phyloP scores from a whole-genome alignment of 345 rosid species.

The Eucalyptus guilfoylei region DNA sequence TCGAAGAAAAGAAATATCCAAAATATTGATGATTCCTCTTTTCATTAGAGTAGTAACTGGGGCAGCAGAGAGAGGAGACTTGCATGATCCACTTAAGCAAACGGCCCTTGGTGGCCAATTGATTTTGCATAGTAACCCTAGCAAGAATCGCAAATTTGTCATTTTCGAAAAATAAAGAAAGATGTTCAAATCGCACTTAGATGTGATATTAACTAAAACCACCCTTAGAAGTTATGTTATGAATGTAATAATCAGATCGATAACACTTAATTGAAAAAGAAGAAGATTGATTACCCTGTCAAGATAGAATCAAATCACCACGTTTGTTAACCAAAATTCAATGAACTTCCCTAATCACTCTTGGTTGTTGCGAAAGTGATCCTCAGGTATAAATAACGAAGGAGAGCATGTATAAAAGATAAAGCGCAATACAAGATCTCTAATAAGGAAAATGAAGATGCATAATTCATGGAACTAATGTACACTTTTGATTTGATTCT shows the following conservation, averaged over 20 bases:
- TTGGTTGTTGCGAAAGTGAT: neutral
- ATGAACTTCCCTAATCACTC: neutral
- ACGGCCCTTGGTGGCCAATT: neutral
- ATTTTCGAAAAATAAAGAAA: neutral
- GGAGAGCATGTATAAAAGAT: neutral
- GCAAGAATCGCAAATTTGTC: neutral
- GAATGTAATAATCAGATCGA: accelerated
- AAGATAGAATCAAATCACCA: neutral
- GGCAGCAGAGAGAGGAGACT: neutral
- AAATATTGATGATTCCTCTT: too few relatives aligned
- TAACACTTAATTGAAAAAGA: neutral
- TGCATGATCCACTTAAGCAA: neutral
- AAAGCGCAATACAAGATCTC: neutral
- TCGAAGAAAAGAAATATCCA: neutral
- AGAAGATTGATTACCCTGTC: neutral
- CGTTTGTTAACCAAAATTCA: neutral
- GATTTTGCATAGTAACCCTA: too few relatives aligned
- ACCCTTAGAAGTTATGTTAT: neutral
- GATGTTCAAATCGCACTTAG: neutral
- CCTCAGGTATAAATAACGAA: neutral
- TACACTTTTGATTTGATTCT: neutral
- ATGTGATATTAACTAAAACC: neutral
- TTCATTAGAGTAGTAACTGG: neutral
- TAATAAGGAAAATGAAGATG: neutral
- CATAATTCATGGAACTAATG: neutral